These are phyloP conservation scores for Willaertia magna DNA, from an alignment of 208 protist species.

Conservation along the genomic window DNA sequence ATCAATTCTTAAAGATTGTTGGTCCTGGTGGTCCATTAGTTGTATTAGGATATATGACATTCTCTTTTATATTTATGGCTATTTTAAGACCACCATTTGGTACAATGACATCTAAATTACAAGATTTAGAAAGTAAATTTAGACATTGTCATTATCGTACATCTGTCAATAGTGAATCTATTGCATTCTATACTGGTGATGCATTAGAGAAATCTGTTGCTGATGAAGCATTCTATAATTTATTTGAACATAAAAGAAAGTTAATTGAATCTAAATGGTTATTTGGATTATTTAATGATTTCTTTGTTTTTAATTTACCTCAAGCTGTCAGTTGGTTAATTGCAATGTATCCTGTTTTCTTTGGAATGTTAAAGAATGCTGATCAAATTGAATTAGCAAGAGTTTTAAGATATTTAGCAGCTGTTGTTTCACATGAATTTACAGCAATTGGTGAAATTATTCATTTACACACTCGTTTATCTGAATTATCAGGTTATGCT, in stretches of 20 bases:
- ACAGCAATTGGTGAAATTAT: constrained; percentile 11
- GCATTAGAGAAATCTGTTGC: not conserved
- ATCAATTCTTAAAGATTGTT: constrained; percentile 12
- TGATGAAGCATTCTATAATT: constrained; percentile 12
- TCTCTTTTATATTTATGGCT: not conserved
- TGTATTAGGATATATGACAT: not conserved
- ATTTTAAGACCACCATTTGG: constrained; percentile 19
- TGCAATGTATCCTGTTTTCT: constrained; percentile 4
- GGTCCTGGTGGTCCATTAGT: not conserved
- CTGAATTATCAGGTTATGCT: constrained; percentile 7
- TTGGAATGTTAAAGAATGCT: not conserved
- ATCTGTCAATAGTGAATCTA: constrained; percentile 19
- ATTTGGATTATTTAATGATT: constrained; percentile 22
- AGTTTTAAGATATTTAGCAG: constrained; percentile 2
- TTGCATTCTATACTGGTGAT: constrained; percentile 29
- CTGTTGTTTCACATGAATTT: constrained; percentile 8
- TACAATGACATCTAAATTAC: not conserved
- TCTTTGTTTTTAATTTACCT: constrained; percentile 16
- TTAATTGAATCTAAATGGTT: constrained; percentile 5
- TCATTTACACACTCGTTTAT: not conserved
- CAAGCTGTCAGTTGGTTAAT: not conserved
- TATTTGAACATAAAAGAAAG: not conserved
- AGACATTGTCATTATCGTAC: constrained; percentile 21
- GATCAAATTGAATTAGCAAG: not conserved
- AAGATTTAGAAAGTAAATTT: constrained; percentile 20